These are phyloP conservation scores for Salvia hispanica DNA, from an alignment of 257 asterid genomes.

Conservation along the genomic window DNA sequence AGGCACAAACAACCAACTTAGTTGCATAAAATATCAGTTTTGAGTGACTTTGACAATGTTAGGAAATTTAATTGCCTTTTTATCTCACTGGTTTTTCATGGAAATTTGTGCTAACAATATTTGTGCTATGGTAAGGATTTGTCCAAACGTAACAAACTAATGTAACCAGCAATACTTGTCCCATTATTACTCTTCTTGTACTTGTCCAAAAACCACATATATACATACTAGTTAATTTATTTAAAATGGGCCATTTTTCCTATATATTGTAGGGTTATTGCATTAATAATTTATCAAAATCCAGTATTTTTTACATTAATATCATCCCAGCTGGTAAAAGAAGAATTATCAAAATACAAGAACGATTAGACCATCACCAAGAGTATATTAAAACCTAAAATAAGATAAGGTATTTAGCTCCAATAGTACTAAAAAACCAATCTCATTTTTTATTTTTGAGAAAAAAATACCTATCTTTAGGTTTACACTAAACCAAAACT, in stretches of 20 bases:
- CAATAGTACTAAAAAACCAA: no score
- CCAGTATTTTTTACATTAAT: no score
- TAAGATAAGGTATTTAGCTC: no score
- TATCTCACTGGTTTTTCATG: conserved; percentile 34
- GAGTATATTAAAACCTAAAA: no score
- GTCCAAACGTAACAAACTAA: conserved; percentile 33
- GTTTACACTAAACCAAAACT: no score
- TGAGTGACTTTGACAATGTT: conserved; percentile 39
- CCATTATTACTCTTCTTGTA: neutral
- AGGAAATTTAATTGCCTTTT: conserved; percentile 34
- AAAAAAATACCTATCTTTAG: no score
- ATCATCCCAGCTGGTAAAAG: no score
- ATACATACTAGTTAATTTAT: neutral
- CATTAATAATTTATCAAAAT: neutral
- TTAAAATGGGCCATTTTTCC: neutral
- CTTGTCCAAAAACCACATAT: conserved; percentile 19
- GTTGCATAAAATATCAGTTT: conserved; percentile 14
- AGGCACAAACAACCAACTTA: conserved; percentile 43
- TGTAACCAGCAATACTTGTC: conserved; percentile 31
- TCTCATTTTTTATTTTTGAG: no score
- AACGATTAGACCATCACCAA: no score
- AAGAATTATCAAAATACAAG: no score
- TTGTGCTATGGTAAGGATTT: neutral
- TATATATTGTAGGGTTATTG: neutral
- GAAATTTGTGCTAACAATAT: conserved; percentile 29